phyloP scores from a whole-genome alignment of 345 rosid genomes.

The Arabidopsis arenosa region DNA sequence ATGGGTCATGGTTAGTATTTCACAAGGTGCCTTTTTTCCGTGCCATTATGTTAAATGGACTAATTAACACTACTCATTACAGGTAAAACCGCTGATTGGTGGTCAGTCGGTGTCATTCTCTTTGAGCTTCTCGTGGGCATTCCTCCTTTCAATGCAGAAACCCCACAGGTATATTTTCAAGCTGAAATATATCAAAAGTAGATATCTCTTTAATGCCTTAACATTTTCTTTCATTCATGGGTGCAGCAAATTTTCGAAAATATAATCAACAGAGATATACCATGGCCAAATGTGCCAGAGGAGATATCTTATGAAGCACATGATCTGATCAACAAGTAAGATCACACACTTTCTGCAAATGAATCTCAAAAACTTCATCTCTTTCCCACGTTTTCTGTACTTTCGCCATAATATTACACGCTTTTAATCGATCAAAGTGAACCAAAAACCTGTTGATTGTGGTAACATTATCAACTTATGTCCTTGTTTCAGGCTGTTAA shows the following conservation, averaged over 20 bases:
- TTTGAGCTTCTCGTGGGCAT: slow-evolving; percentile 91
- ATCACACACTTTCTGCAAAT: slow-evolving; percentile 19
- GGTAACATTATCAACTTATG: slow-evolving; percentile 17
- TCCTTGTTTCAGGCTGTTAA: slow-evolving; percentile 66
- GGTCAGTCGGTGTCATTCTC: slow-evolving; percentile 96
- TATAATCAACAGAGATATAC: slow-evolving; percentile 87
- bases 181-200: neutral
- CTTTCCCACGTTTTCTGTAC: neutral
- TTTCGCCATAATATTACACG: neutral
- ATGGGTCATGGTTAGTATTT: slow-evolving; percentile 83
- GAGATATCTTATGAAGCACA: slow-evolving; percentile 77
- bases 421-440: slow-evolving; percentile 6
- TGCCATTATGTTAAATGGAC: slow-evolving; percentile 16
- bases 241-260: slow-evolving; percentile 91
- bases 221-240: neutral
- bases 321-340: slow-evolving; percentile 91
- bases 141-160: slow-evolving; percentile 94
- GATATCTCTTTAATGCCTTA: neutral
- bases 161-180: slow-evolving; percentile 69
- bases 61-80: slow-evolving; percentile 31
- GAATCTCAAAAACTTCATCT: neutral
- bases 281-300: slow-evolving; percentile 88
- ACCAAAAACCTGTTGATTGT: slow-evolving; percentile 20
- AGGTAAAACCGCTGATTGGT: slow-evolving; percentile 99
- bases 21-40: neutral